phyloP scores from a whole-genome alignment of 1,284 basidiomycete genomes.

The Puccinia hordei region DNA sequence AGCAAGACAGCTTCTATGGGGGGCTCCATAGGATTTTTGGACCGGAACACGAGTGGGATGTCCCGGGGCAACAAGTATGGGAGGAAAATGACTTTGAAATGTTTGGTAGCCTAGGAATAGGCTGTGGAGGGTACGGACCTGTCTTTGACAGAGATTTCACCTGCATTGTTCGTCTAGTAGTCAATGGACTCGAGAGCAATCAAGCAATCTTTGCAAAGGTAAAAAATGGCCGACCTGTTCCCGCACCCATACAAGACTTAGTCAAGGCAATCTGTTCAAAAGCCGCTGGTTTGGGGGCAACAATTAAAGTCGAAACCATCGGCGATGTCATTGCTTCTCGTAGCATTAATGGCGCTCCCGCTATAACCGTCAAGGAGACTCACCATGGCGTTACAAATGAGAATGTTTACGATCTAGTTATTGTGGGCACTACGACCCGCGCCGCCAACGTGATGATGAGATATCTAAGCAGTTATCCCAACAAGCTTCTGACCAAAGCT shows the following conservation, averaged over 20 bases:
- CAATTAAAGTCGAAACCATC: constrained; percentile 1
- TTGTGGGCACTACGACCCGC: constrained; percentile 11
- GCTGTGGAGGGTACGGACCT: constrained; percentile 15
- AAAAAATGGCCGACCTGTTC: neutral
- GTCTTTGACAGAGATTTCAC: constrained; percentile 23
- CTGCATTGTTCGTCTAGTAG: neutral
- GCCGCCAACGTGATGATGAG: constrained; percentile 14
- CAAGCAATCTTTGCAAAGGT: constrained; percentile 17
- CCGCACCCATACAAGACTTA: constrained; percentile 23
- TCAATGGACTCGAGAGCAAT: constrained; percentile 17
- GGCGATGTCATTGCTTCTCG: constrained; percentile 18
- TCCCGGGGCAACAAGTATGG: constrained; percentile 12
- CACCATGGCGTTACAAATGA: neutral
- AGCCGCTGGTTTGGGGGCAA: neutral
- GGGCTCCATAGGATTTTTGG: constrained; percentile 10
- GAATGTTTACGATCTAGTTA: constrained; percentile 21
- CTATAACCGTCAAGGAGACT: constrained; percentile 12
- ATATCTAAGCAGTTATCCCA: constrained; percentile 11
- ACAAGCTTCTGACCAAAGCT: neutral
- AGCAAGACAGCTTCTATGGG: neutral
- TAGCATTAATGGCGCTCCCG: neutral
- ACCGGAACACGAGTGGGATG: constrained; percentile 6
- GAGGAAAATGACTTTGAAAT: constrained; percentile 22
- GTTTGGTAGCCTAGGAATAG: constrained; percentile 24
- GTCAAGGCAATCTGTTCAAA: constrained; percentile 12